phyloP scores from a whole-genome alignment of 306 rosid species.

The Crataegus laevigata region DNA sequence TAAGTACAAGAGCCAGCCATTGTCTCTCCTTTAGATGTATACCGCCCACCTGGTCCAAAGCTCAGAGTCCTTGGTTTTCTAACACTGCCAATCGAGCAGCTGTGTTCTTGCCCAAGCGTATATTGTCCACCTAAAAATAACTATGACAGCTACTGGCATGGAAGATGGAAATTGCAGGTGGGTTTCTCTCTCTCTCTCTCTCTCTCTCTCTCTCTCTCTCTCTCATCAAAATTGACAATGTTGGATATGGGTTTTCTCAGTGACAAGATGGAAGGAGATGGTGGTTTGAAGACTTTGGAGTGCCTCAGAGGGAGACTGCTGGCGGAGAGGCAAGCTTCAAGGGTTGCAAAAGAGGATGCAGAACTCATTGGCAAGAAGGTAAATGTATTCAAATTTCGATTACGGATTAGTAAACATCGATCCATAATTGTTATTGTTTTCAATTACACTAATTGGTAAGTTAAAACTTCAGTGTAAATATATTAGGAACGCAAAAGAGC shows the following conservation, averaged over 20 bases:
- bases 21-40: neutral
- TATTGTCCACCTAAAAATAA: conserved; percentile 13
- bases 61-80: conserved; percentile 22
- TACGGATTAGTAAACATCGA: neutral
- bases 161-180: conserved; percentile 48
- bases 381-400: neutral
- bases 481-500: neutral
- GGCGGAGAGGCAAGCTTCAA: conserved; percentile 88
- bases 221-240: conserved; percentile 17
- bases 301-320: conserved; percentile 82
- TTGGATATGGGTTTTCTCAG: conserved; percentile 31
- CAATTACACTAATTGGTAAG: neutral
- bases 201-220: conserved; percentile 1
- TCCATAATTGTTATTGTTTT: neutral
- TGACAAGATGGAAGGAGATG: conserved; percentile 40
- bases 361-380: conserved; percentile 61
- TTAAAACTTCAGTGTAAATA: neutral
- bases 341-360: conserved; percentile 51
- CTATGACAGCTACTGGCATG: conserved; percentile 14
- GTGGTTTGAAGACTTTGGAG: conserved; percentile 52
- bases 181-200: conserved; percentile 13
- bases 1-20: conserved; percentile 4
- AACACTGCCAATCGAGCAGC: conserved; percentile 7
- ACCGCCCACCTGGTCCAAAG: conserved; percentile 12
- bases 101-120: conserved; percentile 21